phyloP scores from a whole-genome alignment of 208 protist species.

The Acanthamoeba royreba region DNA sequence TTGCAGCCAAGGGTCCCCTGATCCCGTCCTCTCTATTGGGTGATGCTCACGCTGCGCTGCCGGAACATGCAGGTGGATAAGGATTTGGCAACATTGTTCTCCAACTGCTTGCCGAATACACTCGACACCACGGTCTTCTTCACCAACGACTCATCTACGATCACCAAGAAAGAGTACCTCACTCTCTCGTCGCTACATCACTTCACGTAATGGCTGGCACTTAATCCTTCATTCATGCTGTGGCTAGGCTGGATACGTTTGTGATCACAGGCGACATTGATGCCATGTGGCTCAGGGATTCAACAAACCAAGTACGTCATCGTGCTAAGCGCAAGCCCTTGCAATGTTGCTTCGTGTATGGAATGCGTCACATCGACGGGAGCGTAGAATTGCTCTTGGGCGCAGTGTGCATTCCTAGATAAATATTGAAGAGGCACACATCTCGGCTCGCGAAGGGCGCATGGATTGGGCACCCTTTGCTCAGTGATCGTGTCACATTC shows the following conservation, averaged over 20 bases:
- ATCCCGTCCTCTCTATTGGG: neutral
- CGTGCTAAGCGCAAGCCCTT: neutral
- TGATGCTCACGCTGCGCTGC: neutral
- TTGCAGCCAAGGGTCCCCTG: too few species aligned
- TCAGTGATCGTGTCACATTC: too few species aligned
- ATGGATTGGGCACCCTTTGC: too few species aligned
- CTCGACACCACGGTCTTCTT: conserved; percentile 66
- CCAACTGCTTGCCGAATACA: conserved; percentile 66
- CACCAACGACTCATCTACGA: neutral
- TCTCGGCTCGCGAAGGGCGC: too few species aligned
- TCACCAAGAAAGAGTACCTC: neutral
- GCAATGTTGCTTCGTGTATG: neutral
- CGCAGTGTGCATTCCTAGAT: conserved; percentile 18
- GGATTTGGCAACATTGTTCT: conserved; percentile 61
- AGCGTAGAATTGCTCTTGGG: neutral
- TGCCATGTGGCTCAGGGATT: conserved; percentile 71
- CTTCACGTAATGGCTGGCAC: neutral
- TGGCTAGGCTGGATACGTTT: conserved; percentile 42
- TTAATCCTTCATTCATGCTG: too few species aligned
- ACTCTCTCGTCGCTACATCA: neutral
- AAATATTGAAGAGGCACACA: too few species aligned
- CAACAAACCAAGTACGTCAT: conserved; percentile 56
- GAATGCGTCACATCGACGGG: neutral
- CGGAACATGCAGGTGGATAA: neutral
- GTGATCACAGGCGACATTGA: conserved; percentile 70